Percentiles rank a stretch among this genome's conserved stretches.
Conservation (phyloP, 768 basidiomycete species). For the Mycena galopus region DNA sequence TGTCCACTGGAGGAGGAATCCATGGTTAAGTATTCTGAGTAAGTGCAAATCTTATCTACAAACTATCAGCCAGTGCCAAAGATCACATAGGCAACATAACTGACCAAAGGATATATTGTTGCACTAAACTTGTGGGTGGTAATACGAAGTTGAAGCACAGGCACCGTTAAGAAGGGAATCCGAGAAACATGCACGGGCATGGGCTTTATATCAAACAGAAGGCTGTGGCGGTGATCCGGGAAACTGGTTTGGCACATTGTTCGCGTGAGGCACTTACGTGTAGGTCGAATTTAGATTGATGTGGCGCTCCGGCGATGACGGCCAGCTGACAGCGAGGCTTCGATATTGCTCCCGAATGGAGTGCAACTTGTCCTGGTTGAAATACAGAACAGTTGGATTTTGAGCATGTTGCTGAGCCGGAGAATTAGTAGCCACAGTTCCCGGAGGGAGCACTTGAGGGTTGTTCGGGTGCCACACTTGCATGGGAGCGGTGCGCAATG, state of each 20-base stretch:
- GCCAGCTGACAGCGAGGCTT: conserved; percentile 1
- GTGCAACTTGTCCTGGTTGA: neutral
- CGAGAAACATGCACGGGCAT: neutral
- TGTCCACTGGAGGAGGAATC: neutral
- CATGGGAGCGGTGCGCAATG: too few species aligned
- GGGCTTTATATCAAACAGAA: neutral
- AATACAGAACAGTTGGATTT: too few species aligned
- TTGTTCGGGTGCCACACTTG: too few species aligned
- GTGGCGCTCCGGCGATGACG: neutral
- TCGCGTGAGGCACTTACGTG: neutral
- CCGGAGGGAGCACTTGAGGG: too few species aligned
- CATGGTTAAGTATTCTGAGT: neutral
- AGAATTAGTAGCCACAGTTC: too few species aligned
- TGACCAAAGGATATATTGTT: neutral
- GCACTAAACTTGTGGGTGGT: neutral
- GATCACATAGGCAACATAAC: neutral
- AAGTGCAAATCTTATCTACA: neutral
- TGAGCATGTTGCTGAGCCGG: too few species aligned
- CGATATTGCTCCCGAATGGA: too few species aligned
- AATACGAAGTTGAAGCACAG: neutral
- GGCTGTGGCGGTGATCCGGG: conserved; percentile 6
- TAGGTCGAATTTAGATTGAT: neutral
- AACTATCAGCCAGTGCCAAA: neutral
- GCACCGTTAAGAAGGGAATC: neutral
- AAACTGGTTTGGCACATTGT: neutral